Base-by-base conservation (phyloP, 495 filamentous ascomycete genomes). In the Monascus purpureus region DNA sequence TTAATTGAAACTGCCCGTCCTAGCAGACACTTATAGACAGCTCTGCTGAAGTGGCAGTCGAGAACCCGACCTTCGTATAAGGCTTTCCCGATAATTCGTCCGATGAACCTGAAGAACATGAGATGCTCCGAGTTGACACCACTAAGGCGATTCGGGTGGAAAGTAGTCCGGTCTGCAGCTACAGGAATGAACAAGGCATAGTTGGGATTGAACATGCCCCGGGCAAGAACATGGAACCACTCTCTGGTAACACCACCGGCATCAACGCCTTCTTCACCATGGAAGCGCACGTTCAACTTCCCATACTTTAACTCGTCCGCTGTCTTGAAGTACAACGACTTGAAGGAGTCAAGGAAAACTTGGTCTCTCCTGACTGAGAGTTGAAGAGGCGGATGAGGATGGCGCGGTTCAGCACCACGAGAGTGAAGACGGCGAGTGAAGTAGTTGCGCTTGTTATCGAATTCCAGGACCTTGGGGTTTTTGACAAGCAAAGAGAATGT, bases 401-500 rank as follows among this genome's bases (percentile, higher is more conserved):
- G 68, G 39, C 75, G 62, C 39, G 71, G 65, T 40, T 80, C 72
- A 8, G 68, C 67, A 5, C 62, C 65, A 33, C 87, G 82, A 22
- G 73, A 68, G 52, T 96, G 90, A 13, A 99, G 69, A 41, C 81
- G 82, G 27, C 92, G 81, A 53, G 72, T 95, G 64, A 99, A 99
- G 69, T 90, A 99, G 53, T 92, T 95, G 43, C 92, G 87, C 68
- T 99, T 99, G 61, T 96, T 99, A 53, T 99, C 90, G 46, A 99
- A 99, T 44, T 99, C 90, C 28, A 99, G 59, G 9, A 99, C 90
- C 69, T 95, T 96, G 28, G 90, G 92, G 46, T 99, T 99, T 63
- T 93, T 94, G 40, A 95, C 87, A 17, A 99, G 63, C 23, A 95
- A 64, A 6, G 87, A 86, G 57, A 99, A 94, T 9, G 86, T 92